phyloP scores from a whole-genome alignment of 106 monocot species.

The Triglochin maritima region DNA sequence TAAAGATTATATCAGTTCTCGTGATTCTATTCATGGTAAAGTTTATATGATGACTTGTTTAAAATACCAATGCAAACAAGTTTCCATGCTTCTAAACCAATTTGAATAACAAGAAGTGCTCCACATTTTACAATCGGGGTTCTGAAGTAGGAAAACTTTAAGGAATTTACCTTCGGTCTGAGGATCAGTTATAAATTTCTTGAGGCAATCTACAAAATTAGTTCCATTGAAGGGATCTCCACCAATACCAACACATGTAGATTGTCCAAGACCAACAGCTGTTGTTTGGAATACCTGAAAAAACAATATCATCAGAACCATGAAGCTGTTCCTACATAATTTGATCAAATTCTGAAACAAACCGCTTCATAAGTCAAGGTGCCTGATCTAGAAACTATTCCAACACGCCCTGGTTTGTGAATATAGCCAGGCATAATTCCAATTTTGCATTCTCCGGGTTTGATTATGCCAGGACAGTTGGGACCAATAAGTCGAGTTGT shows the following conservation, averaged over 20 bases:
- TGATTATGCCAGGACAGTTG: conserved; percentile 97
- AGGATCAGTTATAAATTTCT: conserved; percentile 83
- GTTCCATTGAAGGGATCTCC: conserved; percentile 98
- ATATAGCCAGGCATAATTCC: conserved; percentile 99
- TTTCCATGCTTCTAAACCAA: too few relatives aligned
- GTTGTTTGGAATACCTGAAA: conserved; percentile 97
- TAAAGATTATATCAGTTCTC: not conserved
- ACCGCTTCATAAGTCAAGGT: conserved; percentile 99
- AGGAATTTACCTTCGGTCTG: conserved; percentile 79
- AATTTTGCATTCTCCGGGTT: conserved; percentile 99
- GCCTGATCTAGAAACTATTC: conserved; percentile 95
- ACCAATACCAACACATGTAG: conserved; percentile 97
- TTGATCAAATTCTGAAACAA: conserved; percentile 6
- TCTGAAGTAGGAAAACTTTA: not conserved
- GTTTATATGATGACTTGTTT: too few relatives aligned
- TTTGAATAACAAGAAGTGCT: too few relatives aligned
- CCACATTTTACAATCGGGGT: not conserved
- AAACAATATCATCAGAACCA: not conserved
- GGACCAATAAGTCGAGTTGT: conserved; percentile 96
- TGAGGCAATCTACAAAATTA: conserved; percentile 93
- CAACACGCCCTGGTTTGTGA: conserved; percentile 95
- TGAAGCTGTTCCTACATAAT: not conserved
- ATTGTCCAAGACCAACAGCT: conserved; percentile 93
- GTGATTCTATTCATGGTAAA: not conserved
- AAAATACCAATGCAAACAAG: too few relatives aligned